Evolutionary conservation across 805 yeast genomes (phyloP).

Genomic region (Kuraishia hungarica): DNA sequence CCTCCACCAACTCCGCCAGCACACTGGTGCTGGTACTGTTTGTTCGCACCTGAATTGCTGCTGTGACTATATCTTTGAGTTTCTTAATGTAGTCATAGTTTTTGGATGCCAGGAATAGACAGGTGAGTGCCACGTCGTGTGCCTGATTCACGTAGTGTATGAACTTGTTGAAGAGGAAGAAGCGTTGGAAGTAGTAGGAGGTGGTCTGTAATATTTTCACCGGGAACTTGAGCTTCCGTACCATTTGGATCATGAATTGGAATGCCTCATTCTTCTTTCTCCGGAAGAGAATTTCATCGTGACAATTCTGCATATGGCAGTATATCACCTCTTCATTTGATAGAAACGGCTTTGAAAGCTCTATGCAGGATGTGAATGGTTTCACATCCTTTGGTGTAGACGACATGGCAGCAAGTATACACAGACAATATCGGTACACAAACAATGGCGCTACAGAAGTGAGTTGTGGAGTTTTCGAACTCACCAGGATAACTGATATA

Average conservation of each 20-base stretch:
- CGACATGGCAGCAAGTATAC: not conserved
- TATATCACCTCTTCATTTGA: conserved; percentile 18
- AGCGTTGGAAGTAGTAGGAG: conserved; percentile 66
- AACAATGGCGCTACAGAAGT: not conserved
- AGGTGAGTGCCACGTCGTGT: conserved; percentile 57
- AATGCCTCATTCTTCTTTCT: conserved; percentile 30
- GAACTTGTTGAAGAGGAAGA: conserved; percentile 55
- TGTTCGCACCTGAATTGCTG: conserved; percentile 21
- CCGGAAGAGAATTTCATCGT: conserved; percentile 13
- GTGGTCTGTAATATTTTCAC: conserved; percentile 61
- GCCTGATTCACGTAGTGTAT: conserved; percentile 35
- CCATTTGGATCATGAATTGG: conserved; percentile 43
- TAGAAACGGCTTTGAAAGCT: conserved; percentile 26
- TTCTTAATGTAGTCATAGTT: conserved; percentile 82
- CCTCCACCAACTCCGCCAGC: conserved; percentile 33
- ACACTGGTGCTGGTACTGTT: conserved; percentile 9
- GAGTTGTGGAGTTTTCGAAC: too few relatives aligned
- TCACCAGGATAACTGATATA: too few relatives aligned
- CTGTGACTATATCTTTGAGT: conserved; percentile 44
- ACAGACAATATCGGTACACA: not conserved
- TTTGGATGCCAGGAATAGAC: conserved; percentile 65
- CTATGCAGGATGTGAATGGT: conserved; percentile 9
- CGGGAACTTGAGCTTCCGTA: conserved; percentile 55
- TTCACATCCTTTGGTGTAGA: conserved; percentile 2
- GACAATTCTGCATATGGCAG: conserved; percentile 10